A percentile compares a stretch with the other conserved stretches of the same genome.
These are phyloP conservation scores for Hypocrella siamensis DNA, from an alignment of 2,329 filamentous ascomycete species.

Conservation along the genomic window DNA sequence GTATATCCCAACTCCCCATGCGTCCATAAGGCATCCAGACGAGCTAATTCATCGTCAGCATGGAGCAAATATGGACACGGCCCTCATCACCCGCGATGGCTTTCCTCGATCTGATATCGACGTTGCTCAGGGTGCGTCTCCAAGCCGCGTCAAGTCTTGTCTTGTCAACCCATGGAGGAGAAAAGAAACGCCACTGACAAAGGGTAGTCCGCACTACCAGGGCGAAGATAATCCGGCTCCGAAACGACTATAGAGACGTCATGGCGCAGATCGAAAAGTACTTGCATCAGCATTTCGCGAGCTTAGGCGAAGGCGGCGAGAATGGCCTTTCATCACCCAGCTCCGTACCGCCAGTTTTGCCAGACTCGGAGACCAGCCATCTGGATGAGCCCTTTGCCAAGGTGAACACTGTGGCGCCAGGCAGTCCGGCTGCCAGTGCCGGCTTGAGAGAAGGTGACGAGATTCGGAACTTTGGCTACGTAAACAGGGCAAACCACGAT, in stretches of 20 bases:
- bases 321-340: constrained; percentile 6
- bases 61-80: constrained; percentile 81
- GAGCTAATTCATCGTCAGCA: constrained; percentile 41
- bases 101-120: constrained; percentile 90
- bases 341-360: constrained; percentile 13
- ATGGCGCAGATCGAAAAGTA: constrained; percentile 73
- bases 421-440: constrained; percentile 69
- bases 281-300: constrained; percentile 85
- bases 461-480: constrained; percentile 72
- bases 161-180: neutral
- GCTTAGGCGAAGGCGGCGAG: constrained; percentile 36
- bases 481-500: constrained; percentile 75
- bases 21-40: neutral
- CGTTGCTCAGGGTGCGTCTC: constrained; percentile 73
- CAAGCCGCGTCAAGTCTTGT: constrained; percentile 47
- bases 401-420: constrained; percentile 66
- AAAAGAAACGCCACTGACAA: constrained; percentile 5
- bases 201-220: constrained; percentile 77
- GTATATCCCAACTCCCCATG: constrained; percentile 30
- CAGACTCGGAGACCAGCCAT: constrained; percentile 12
- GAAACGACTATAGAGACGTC: constrained; percentile 84
- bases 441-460: constrained; percentile 69
- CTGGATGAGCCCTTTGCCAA: constrained; percentile 53
- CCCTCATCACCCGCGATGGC: constrained; percentile 74
- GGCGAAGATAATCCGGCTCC: constrained; percentile 72